Evolutionary conservation across 768 basidiomycete species (phyloP).

Genomic region (Sporobolomyces phaffii): DNA sequence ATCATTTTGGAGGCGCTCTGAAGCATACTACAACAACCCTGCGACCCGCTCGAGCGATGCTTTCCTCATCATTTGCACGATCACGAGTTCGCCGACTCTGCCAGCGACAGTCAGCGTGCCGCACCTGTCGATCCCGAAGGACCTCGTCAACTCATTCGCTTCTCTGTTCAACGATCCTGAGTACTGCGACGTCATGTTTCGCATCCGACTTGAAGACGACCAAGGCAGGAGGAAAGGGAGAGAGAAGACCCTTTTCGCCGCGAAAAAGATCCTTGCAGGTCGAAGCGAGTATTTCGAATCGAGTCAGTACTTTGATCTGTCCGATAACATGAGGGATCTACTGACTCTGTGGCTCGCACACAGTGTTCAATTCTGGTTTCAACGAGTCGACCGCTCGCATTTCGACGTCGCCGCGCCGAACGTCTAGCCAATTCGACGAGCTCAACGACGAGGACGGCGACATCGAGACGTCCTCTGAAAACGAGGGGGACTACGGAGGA

Average conservation of each 20-base stretch:
- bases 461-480: not conserved
- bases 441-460: conserved; percentile 20
- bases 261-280: conserved; percentile 46
- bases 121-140: conserved; percentile 45
- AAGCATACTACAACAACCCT: conserved; percentile 41
- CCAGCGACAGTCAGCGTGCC: conserved; percentile 37
- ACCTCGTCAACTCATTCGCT: conserved; percentile 46
- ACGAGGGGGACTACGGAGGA: not conserved
- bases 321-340: no score
- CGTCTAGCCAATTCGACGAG: not conserved
- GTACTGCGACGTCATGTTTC: conserved; percentile 48
- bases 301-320: not conserved
- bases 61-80: conserved; percentile 48
- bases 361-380: conserved; percentile 41
- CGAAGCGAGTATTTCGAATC: conserved; percentile 46
- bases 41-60: conserved; percentile 37
- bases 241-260: conserved; percentile 45
- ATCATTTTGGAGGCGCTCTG: conserved; percentile 12
- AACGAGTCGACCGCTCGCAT: conserved; percentile 17
- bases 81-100: conserved; percentile 45
- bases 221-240: conserved; percentile 39
- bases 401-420: not conserved
- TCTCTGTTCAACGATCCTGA: conserved; percentile 47
- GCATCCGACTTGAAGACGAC: conserved; percentile 40
- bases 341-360: not conserved